These are phyloP conservation scores for Monilinia laxa DNA, from an alignment of 2,329 filamentous ascomycete species.

Conservation along the genomic window DNA sequence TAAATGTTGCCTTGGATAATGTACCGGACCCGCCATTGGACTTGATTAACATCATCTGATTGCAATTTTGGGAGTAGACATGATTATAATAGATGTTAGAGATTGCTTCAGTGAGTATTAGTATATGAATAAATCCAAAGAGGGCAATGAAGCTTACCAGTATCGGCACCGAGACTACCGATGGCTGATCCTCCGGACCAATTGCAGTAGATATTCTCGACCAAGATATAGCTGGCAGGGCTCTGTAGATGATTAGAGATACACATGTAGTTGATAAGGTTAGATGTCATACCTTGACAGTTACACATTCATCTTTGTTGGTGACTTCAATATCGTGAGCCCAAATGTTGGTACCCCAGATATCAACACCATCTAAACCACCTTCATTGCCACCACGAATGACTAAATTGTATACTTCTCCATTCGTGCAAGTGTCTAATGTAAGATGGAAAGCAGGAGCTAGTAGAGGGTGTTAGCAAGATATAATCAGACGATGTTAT, in stretches of 20 bases:
- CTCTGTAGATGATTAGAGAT: conserved; percentile 40
- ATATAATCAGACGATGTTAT: neutral
- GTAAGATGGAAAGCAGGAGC: conserved; percentile 45
- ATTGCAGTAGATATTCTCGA: conserved; percentile 62
- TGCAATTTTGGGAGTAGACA: conserved; percentile 57
- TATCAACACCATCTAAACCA: conserved; percentile 56
- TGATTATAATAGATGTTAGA: conserved; percentile 55
- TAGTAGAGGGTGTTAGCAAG: conserved; percentile 23
- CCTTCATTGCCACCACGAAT: conserved; percentile 53
- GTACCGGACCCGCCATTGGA: conserved; percentile 56
- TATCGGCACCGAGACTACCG: conserved; percentile 52
- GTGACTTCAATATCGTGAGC: conserved; percentile 60
- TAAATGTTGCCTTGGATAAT: conserved; percentile 50
- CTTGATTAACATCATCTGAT: conserved; percentile 65
- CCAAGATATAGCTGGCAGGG: conserved; percentile 55
- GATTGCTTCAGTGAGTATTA: conserved; percentile 42
- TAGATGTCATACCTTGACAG: conserved; percentile 46
- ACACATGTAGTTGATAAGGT: neutral
- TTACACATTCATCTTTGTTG: conserved; percentile 62
- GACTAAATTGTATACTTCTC: conserved; percentile 56
- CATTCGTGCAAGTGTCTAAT: conserved; percentile 51
- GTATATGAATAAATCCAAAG: neutral
- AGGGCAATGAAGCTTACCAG: conserved; percentile 30
- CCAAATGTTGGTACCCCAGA: conserved; percentile 55
- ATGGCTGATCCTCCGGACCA: conserved; percentile 60